phyloP scores from a whole-genome alignment of 768 basidiomycete species.

The Neoboletus magnificus region DNA sequence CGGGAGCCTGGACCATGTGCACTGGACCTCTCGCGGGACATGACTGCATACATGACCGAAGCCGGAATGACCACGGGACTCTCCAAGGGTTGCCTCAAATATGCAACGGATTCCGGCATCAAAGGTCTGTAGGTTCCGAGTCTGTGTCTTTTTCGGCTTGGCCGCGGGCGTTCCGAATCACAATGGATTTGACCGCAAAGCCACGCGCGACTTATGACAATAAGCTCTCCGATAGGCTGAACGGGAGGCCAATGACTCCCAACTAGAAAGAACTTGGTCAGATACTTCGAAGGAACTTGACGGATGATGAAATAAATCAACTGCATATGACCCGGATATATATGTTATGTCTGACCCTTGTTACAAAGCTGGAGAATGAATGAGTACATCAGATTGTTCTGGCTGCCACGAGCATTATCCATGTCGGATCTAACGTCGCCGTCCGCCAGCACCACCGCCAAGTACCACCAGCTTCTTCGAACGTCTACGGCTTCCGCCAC shows the following conservation, averaged over 20 bases:
- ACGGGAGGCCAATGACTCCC: not conserved
- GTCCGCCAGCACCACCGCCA: slow-evolving; percentile 58
- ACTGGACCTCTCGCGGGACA: not conserved
- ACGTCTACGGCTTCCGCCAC: slow-evolving; percentile 53
- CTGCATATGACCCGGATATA: not conserved
- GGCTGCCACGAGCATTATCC: not conserved
- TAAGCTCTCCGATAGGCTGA: not conserved
- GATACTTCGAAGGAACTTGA: not conserved
- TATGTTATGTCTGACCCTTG: slow-evolving; percentile 5
- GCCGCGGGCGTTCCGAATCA: no score
- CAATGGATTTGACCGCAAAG: not conserved
- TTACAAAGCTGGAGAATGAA: slow-evolving; percentile 12
- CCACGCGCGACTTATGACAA: not conserved
- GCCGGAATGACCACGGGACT: not conserved
- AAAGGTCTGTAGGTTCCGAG: no score
- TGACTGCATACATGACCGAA: not conserved
- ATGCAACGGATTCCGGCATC: not conserved
- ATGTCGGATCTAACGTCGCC: slow-evolving; percentile 35
- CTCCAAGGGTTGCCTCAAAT: not conserved
- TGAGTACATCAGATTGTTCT: not conserved
- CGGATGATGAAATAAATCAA: not conserved
- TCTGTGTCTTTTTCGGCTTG: no score
- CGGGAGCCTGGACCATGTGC: not conserved
- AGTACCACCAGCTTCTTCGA: slow-evolving; percentile 67
- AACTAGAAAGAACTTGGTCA: not conserved